Evolutionary conservation across 345 rosid species (phyloP).

Genomic region (Kandelia obovata): DNA sequence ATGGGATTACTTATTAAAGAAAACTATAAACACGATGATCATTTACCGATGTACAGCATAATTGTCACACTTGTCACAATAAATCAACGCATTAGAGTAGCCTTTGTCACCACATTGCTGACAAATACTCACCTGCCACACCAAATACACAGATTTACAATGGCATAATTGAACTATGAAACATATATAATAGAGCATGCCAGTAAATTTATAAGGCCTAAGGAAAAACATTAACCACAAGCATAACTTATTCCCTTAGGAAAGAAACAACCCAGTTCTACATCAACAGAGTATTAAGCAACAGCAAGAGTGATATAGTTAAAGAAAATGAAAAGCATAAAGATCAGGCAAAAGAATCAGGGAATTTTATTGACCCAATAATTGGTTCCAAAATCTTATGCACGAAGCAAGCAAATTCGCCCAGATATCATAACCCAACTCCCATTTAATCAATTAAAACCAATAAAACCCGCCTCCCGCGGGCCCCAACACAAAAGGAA

Average conservation of each 20-base stretch:
- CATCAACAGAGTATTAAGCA: neutral
- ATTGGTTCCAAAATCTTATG: no score
- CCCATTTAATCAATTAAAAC: no score
- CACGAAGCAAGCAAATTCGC: no score
- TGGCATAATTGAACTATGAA: neutral
- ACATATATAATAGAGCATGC: neutral
- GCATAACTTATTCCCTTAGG: neutral
- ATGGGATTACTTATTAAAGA: neutral
- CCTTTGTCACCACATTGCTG: slow-evolving; percentile 52
- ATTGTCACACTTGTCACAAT: slow-evolving; percentile 41
- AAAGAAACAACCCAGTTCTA: neutral
- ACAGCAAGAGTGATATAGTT: no score
- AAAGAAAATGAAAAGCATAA: no score
- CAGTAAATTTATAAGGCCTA: neutral
- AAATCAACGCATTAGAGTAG: slow-evolving; percentile 36
- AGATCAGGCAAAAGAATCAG: no score
- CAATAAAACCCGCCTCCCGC: no score
- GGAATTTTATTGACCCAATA: no score
- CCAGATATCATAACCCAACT: no score
- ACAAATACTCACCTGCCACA: slow-evolving; percentile 49
- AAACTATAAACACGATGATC: neutral
- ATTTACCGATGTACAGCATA: slow-evolving; percentile 48
- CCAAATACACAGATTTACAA: slow-evolving; percentile 7
- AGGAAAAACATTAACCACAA: neutral
- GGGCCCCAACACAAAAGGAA: no score